These are phyloP conservation scores for Medicago arabica DNA, from an alignment of 306 rosid genomes.

Conservation along the genomic window DNA sequence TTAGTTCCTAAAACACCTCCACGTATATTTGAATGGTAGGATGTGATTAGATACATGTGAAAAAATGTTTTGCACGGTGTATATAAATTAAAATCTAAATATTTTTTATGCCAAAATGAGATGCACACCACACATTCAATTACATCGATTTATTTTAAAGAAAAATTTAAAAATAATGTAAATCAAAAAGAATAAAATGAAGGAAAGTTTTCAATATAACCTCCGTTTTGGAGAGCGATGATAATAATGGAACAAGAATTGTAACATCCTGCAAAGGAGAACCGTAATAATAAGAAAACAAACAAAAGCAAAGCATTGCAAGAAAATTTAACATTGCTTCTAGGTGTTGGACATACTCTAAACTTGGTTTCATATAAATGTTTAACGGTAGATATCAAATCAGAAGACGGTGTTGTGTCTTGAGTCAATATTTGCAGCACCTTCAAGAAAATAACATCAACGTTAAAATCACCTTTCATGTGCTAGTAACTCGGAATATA, in stretches of 20 bases:
- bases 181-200: constrained; percentile 31
- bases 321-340: constrained; percentile 39
- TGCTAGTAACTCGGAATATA: constrained; percentile 18
- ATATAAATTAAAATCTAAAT: constrained; percentile 9
- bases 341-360: constrained; percentile 58
- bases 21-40: background rate
- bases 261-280: constrained; percentile 83
- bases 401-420: constrained; percentile 76
- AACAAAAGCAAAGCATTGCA: background rate
- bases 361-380: constrained; percentile 91
- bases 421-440: constrained; percentile 92
- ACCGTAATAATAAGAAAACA: constrained; percentile 45
- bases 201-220: constrained; percentile 48
- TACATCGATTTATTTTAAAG: background rate
- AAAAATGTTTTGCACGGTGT: background rate
- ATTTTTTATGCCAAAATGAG: constrained; percentile 19
- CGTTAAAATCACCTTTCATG: constrained; percentile 17
- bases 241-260: constrained; percentile 90
- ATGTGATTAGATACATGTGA: background rate
- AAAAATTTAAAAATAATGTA: constrained; percentile 13
- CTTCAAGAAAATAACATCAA: constrained; percentile 57
- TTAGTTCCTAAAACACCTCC: background rate
- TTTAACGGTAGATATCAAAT: constrained; percentile 86
- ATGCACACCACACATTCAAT: background rate
- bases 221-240: constrained; percentile 91